Evolutionary conservation across 345 rosid species (phyloP).

Genomic region (Populus davidiana): DNA sequence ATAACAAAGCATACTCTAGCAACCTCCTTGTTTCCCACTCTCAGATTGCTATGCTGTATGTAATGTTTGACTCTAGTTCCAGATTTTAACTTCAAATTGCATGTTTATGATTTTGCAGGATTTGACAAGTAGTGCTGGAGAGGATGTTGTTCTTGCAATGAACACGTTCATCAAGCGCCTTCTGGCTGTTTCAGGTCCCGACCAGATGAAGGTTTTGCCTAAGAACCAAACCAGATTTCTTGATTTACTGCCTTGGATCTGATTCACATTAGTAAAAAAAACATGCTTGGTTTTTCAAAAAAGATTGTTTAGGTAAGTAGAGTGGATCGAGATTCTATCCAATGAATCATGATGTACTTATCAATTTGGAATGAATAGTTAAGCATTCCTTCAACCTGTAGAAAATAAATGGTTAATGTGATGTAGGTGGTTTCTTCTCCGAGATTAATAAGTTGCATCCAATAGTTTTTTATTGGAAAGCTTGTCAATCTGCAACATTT

Average conservation of each 20-base stretch:
- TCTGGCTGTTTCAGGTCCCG: slow-evolving; percentile 73
- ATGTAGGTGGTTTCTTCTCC: too few species aligned
- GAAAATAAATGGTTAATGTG: neutral
- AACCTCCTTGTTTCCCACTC: neutral
- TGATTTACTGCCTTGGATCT: neutral
- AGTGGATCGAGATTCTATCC: neutral
- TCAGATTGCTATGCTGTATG: neutral
- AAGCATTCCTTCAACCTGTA: neutral
- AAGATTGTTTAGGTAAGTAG: neutral
- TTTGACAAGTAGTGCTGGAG: slow-evolving; percentile 89
- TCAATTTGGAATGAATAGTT: neutral
- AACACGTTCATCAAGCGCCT: slow-evolving; percentile 90
- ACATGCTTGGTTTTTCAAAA: neutral
- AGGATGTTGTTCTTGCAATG: slow-evolving; percentile 91
- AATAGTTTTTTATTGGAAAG: too few species aligned
- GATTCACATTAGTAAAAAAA: neutral
- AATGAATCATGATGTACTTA: neutral
- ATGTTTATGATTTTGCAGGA: slow-evolving; percentile 47
- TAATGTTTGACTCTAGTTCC: neutral
- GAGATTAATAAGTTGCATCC: too few species aligned
- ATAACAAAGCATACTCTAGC: neutral
- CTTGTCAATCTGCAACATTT: too few species aligned
- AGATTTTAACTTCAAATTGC: slow-evolving; percentile 6
- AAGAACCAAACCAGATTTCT: neutral
- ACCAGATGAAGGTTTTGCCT: slow-evolving; percentile 75